Evolutionary conservation across 2,329 filamentous ascomycete genomes (phyloP).

Genomic region (Pestalotiopsis sp.): DNA sequence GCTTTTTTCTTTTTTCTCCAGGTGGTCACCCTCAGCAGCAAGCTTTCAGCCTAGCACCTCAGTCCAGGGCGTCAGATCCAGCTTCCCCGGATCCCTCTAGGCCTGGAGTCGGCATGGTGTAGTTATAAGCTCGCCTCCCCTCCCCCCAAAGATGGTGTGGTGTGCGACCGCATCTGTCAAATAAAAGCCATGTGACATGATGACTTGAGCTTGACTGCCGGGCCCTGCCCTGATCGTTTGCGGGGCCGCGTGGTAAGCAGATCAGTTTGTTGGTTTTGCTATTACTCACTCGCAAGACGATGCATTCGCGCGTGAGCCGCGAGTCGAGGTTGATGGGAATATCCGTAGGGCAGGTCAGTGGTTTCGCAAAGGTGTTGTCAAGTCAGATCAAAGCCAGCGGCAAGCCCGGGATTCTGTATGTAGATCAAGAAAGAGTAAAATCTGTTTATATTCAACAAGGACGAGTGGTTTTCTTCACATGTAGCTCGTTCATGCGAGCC

Average conservation of each 20-base stretch:
- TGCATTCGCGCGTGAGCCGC: background rate
- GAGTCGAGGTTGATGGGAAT: background rate
- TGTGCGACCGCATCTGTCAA: background rate
- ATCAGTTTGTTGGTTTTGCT: background rate
- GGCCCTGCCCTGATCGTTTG: background rate
- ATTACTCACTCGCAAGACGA: background rate
- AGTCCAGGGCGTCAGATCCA: background rate
- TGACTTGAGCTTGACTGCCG: background rate
- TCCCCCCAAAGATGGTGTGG: background rate
- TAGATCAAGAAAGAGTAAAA: background rate
- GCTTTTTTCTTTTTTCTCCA: no score
- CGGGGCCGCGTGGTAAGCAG: background rate
- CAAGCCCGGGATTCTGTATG: background rate
- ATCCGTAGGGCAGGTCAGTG: background rate
- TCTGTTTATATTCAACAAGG: background rate
- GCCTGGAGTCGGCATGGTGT: background rate
- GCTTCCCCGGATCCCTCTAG: background rate
- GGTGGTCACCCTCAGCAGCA: background rate
- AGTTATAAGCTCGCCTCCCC: background rate
- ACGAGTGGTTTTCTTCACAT: background rate
- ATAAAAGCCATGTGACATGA: background rate
- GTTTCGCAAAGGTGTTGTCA: background rate
- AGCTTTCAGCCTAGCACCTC: background rate
- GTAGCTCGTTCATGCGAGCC: background rate
- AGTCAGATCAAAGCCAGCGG: background rate